phyloP scores from a whole-genome alignment of 2,329 filamentous ascomycete species.

The Aspergillus eucalypticola region DNA sequence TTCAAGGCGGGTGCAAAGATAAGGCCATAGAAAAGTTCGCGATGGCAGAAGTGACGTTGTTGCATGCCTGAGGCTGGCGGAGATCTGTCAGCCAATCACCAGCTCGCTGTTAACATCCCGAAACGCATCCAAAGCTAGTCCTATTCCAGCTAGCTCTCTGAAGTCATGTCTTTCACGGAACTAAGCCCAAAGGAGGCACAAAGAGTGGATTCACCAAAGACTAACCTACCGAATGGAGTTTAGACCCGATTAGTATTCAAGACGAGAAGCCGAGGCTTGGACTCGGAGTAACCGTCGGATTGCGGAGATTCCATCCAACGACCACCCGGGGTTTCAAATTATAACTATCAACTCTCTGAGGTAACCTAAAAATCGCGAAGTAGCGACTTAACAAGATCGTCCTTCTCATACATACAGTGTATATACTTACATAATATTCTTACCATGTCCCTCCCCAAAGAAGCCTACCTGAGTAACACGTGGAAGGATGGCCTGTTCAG shows the following conservation, averaged over 20 bases:
- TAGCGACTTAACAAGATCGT: no score
- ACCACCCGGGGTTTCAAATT: no score
- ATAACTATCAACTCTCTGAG: no score
- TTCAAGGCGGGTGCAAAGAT: not conserved
- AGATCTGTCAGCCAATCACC: not conserved
- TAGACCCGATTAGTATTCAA: no score
- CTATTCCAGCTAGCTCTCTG: not conserved
- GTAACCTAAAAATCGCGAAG: no score
- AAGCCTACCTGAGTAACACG: constrained; percentile 75
- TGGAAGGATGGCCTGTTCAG: constrained; percentile 89
- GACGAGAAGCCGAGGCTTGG: no score
- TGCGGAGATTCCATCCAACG: no score
- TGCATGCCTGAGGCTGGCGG: not conserved
- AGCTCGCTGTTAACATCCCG: not conserved
- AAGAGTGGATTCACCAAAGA: no score
- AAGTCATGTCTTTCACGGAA: no score
- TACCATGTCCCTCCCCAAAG: constrained; percentile 68
- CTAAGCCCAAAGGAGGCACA: no score
- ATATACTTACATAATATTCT: not conserved
- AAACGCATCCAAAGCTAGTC: not conserved
- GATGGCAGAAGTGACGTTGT: constrained; percentile 1
- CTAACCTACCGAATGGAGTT: no score
- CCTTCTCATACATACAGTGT: not conserved
- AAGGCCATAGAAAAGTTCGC: not conserved
- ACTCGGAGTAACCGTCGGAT: no score